phyloP scores from a whole-genome alignment of 768 basidiomycete genomes.

The Hortiboletus flavorubellus region DNA sequence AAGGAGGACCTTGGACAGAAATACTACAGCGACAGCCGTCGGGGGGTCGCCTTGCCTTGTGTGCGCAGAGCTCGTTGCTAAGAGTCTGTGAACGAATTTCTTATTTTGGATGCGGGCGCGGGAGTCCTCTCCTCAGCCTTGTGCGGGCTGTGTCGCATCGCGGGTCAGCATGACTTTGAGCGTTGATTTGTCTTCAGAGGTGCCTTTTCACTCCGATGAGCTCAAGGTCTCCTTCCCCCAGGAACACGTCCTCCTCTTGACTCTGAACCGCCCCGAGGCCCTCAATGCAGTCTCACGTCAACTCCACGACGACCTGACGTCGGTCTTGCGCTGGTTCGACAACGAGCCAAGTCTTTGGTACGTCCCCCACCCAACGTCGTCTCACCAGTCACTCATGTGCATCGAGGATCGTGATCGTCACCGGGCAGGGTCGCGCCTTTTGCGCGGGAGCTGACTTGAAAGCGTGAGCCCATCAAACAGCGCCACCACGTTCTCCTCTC shows the following conservation, averaged over 20 bases:
- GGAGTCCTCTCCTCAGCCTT: too few relatives aligned
- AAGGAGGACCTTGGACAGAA: not conserved
- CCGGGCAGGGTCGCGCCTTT: constrained; percentile 69
- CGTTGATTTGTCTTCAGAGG: not conserved
- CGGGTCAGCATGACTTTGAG: not conserved
- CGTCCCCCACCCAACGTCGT: constrained; percentile 12
- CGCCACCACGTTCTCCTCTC: not conserved
- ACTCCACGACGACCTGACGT: constrained; percentile 51
- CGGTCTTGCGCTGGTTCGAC: constrained; percentile 70
- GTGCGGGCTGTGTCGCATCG: too few relatives aligned
- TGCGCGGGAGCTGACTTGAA: constrained; percentile 81
- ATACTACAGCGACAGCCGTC: not conserved
- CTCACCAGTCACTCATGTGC: not conserved
- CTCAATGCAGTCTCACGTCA: constrained; percentile 72
- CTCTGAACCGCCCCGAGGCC: constrained; percentile 63
- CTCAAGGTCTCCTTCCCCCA: constrained; percentile 42
- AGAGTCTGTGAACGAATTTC: constrained; percentile 8
- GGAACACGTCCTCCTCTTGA: constrained; percentile 51
- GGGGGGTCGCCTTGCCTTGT: constrained; percentile 4
- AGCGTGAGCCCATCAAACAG: constrained; percentile 43
- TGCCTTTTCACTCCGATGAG: constrained; percentile 34
- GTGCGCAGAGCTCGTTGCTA: too few relatives aligned
- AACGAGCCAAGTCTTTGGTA: constrained; percentile 70
- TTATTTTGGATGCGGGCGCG: not conserved
- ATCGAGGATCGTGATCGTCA: constrained; percentile 68